These are phyloP conservation scores for Emergomyces pasteurianus DNA, from an alignment of 2,329 filamentous ascomycete species.

Conservation along the genomic window DNA sequence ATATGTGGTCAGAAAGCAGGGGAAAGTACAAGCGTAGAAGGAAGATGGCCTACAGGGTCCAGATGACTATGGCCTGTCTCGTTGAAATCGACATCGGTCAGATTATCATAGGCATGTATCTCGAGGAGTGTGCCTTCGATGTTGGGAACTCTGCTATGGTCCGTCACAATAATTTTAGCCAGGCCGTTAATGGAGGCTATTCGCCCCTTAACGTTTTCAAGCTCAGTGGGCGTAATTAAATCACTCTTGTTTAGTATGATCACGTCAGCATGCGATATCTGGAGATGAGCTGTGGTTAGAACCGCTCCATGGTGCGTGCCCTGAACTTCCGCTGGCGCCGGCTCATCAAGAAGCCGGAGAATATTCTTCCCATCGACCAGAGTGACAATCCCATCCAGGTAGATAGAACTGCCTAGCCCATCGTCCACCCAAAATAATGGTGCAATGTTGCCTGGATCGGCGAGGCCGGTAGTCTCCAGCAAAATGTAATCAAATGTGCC, in stretches of 20 bases:
- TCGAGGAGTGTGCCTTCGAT: constrained; percentile 81
- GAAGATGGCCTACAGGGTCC: constrained; percentile 53
- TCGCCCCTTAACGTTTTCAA: constrained; percentile 56
- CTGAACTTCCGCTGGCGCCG: constrained; percentile 26
- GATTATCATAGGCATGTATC: constrained; percentile 81
- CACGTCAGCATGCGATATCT: constrained; percentile 94
- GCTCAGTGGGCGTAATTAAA: constrained; percentile 58
- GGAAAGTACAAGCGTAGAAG: constrained; percentile 2
- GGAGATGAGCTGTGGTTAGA: constrained; percentile 85
- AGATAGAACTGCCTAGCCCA: constrained; percentile 86
- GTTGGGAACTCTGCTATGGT: constrained; percentile 64
- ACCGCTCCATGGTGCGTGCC: constrained; percentile 46
- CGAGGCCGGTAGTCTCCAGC: constrained; percentile 87
- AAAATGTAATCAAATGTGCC: constrained; percentile 96
- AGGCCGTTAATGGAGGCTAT: constrained; percentile 80
- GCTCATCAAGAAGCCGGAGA: constrained; percentile 65
- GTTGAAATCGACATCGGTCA: constrained; percentile 58
- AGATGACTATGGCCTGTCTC: constrained; percentile 79
- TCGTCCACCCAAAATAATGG: constrained; percentile 98
- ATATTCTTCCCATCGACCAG: constrained; percentile 94
- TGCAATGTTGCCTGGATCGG: constrained; percentile 89
- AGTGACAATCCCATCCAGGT: constrained; percentile 92
- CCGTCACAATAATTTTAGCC: constrained; percentile 71
- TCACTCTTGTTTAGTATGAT: constrained; percentile 91
- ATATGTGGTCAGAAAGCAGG: background rate